A percentile compares a stretch with the other conserved stretches of the same genome.
These are phyloP conservation scores for Zygotorulaspora chibaensis DNA, from an alignment of 805 yeast genomes.

Conservation along the genomic window DNA sequence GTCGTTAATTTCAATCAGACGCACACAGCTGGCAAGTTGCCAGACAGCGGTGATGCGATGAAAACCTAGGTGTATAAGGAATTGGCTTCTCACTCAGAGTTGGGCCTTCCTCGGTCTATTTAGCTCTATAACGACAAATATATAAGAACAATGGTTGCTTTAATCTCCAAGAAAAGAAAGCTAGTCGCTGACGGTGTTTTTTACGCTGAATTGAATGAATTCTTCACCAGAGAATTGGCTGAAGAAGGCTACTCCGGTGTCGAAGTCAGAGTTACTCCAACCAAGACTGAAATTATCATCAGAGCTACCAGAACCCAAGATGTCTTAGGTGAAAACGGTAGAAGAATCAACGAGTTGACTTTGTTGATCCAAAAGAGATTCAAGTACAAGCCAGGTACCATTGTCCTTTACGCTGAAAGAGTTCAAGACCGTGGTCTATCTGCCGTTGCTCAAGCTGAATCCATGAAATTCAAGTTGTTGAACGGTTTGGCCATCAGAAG, in stretches of 20 bases:
- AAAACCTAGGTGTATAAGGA: too few relatives aligned
- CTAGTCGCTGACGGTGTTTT: constrained; percentile 99
- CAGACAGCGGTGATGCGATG: too few relatives aligned
- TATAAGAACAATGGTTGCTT: constrained; percentile 35
- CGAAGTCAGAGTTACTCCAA: constrained; percentile 97
- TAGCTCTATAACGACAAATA: not conserved
- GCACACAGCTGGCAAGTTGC: too few relatives aligned
- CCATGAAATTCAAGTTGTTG: constrained; percentile 94
- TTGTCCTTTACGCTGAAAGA: constrained; percentile 96
- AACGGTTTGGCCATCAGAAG: constrained; percentile 99
- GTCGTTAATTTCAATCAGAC: too few relatives aligned
- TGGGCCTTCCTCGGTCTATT: not conserved
- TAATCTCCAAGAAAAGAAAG: constrained; percentile 97
- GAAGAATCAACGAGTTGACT: constrained; percentile 98
- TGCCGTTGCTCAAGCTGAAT: constrained; percentile 99
- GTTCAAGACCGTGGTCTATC: constrained; percentile 99
- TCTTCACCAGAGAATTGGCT: constrained; percentile 99
- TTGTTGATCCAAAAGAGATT: constrained; percentile 98
- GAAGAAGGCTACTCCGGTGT: constrained; percentile 99
- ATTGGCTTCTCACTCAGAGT: too few relatives aligned
- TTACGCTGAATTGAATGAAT: constrained; percentile 99
- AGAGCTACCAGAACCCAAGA: constrained; percentile 99
- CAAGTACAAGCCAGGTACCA: constrained; percentile 89
- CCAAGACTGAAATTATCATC: constrained; percentile 96
- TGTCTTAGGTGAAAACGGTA: constrained; percentile 99